These are phyloP conservation scores for Cordyceps javanica DNA, from an alignment of 2,329 filamentous ascomycete species.

Conservation along the genomic window DNA sequence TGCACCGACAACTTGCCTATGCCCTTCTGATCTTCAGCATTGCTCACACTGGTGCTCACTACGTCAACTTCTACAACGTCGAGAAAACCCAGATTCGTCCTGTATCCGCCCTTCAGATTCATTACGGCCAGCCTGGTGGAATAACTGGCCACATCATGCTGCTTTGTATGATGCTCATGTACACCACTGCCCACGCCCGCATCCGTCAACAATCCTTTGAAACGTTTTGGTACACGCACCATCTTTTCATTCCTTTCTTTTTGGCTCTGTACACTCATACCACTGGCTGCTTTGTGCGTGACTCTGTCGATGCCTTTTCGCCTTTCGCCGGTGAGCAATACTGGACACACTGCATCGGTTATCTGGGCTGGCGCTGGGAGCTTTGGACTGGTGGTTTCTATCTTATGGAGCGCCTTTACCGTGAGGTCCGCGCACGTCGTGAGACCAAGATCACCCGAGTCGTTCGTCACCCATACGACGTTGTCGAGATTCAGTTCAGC, in stretches of 20 bases:
- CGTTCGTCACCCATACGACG: constrained; percentile 92
- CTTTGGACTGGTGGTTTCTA: constrained; percentile 81
- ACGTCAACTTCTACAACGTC: constrained; percentile 98
- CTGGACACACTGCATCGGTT: constrained; percentile 92
- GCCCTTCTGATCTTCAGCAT: constrained; percentile 76
- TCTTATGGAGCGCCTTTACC: constrained; percentile 79
- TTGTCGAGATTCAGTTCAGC: constrained; percentile 93
- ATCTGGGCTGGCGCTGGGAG: constrained; percentile 97
- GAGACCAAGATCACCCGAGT: constrained; percentile 89
- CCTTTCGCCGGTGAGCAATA: constrained; percentile 78
- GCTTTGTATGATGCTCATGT: constrained; percentile 98
- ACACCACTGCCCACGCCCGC: constrained; percentile 86
- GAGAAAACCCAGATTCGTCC: constrained; percentile 78
- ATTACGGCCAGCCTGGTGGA: constrained; percentile 82
- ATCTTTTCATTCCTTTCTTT: constrained; percentile 95
- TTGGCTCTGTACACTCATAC: constrained; percentile 94
- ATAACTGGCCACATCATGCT: constrained; percentile 97
- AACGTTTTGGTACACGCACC: constrained; percentile 99
- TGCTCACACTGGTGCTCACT: constrained; percentile 74
- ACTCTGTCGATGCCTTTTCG: constrained; percentile 63
- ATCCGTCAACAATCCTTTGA: constrained; percentile 97
- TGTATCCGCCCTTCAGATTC: constrained; percentile 77
- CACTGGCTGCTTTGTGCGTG: constrained; percentile 91
- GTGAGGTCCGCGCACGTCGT: constrained; percentile 78
- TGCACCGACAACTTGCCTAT: constrained; percentile 93